Evolutionary conservation across 768 basidiomycete genomes (phyloP).

Genomic region (Galerina sulciceps): DNA sequence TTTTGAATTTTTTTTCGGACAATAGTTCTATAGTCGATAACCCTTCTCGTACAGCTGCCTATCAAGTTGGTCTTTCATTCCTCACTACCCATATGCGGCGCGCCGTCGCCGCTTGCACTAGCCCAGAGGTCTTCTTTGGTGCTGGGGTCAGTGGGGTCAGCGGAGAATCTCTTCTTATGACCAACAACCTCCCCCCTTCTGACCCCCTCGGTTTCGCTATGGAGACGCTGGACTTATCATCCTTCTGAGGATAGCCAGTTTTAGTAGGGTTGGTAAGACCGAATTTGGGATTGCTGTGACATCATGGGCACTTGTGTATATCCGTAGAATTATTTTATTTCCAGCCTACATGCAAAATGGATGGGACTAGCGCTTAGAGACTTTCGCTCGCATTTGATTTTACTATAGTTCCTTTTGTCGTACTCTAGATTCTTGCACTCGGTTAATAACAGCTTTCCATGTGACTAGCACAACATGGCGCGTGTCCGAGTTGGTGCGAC

Average conservation of each 20-base stretch:
- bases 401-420: background rate
- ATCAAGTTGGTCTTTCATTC: constrained; percentile 96
- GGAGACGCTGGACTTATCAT: constrained; percentile 48
- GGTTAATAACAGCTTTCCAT: background rate
- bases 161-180: constrained; percentile 38
- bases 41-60: constrained; percentile 67
- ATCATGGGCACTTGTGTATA: too few species aligned
- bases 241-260: too few species aligned
- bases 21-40: background rate
- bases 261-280: too few species aligned
- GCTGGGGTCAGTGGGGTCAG: constrained; percentile 39
- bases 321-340: too few species aligned
- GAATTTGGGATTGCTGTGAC: too few species aligned
- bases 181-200: constrained; percentile 41
- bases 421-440: background rate
- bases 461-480: background rate
- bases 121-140: constrained; percentile 88
- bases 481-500: background rate
- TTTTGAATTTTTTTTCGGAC: background rate
- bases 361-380: background rate
- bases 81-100: constrained; percentile 93
- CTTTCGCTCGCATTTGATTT: background rate
- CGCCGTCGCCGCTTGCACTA: constrained; percentile 93
- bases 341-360: background rate
- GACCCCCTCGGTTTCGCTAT: constrained; percentile 70